Percentiles rank a stretch among this genome's conserved stretches.
These are phyloP conservation scores for Tricholoma saponaceum DNA, from an alignment of 768 basidiomycete genomes.

Conservation along the genomic window DNA sequence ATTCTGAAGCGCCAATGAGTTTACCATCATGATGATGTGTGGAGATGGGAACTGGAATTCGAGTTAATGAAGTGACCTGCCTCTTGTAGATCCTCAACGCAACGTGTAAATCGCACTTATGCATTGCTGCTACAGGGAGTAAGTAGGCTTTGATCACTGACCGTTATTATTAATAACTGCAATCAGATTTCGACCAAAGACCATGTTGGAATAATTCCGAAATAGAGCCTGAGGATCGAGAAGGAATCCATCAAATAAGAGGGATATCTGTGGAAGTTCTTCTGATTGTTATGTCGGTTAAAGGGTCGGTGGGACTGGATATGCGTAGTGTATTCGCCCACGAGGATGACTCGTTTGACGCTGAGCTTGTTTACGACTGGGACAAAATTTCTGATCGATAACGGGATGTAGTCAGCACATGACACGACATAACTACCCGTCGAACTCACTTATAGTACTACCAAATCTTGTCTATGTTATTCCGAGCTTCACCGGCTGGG, in stretches of 20 bases:
- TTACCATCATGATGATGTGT: background rate
- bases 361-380: background rate
- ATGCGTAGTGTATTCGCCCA: background rate
- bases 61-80: background rate
- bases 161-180: background rate
- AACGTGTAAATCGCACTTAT: constrained; percentile 1
- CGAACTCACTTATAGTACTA: background rate
- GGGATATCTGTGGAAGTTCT: background rate
- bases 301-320: background rate
- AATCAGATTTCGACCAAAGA: background rate
- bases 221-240: background rate
- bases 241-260: background rate
- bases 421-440: background rate
- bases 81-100: background rate
- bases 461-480: background rate
- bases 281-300: background rate
- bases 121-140: background rate
- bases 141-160: constrained; percentile 1
- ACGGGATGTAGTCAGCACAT: background rate
- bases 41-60: background rate
- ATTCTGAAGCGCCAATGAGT: background rate
- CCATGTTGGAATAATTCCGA: background rate
- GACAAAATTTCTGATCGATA: background rate
- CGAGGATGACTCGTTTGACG: background rate
- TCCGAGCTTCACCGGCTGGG: background rate